Evolutionary conservation across 352 stramenopile genomes (phyloP).

Genomic region (Stramenopiles sp.): DNA sequence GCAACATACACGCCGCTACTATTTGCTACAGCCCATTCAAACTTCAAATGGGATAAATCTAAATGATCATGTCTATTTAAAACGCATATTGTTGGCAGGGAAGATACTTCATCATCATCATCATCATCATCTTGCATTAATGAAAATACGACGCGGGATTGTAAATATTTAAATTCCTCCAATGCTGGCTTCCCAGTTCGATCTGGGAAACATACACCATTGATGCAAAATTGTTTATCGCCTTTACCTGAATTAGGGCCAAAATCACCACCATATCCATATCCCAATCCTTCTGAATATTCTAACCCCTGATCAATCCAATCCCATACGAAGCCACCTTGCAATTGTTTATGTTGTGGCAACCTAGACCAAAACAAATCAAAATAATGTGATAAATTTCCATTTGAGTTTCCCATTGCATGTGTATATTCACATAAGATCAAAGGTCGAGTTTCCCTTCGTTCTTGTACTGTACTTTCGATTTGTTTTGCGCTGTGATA

Average conservation of each 20-base stretch:
- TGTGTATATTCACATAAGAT: slow-evolving; percentile 64
- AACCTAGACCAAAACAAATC: slow-evolving; percentile 30
- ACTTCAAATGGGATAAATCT: background rate
- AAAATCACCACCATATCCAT: slow-evolving; percentile 15
- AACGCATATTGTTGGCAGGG: background rate
- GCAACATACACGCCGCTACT: background rate
- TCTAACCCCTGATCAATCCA: slow-evolving; percentile 54
- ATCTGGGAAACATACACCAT: slow-evolving; percentile 29
- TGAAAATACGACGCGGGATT: slow-evolving; percentile 21
- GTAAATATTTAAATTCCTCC: slow-evolving; percentile 34
- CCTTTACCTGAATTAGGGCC: background rate
- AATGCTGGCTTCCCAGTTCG: slow-evolving; percentile 35
- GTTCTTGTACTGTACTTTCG: background rate
- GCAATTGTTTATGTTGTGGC: slow-evolving; percentile 23
- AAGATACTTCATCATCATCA: no score
- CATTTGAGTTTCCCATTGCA: slow-evolving; percentile 60
- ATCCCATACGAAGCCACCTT: slow-evolving; percentile 69
- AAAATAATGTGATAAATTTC: slow-evolving; percentile 51
- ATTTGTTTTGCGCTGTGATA: slow-evolving; percentile 20
- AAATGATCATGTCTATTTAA: background rate
- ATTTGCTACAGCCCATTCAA: background rate
- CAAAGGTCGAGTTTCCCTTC: slow-evolving; percentile 29
- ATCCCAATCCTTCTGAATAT: background rate
- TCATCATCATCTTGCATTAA: background rate
- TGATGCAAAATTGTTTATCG: slow-evolving; percentile 18